Evolutionary conservation across 2,329 filamentous ascomycete species (phyloP), one percentile per base, ranked within the genome.

Genomic region (Pseudogymnoascus sp.): DNA sequence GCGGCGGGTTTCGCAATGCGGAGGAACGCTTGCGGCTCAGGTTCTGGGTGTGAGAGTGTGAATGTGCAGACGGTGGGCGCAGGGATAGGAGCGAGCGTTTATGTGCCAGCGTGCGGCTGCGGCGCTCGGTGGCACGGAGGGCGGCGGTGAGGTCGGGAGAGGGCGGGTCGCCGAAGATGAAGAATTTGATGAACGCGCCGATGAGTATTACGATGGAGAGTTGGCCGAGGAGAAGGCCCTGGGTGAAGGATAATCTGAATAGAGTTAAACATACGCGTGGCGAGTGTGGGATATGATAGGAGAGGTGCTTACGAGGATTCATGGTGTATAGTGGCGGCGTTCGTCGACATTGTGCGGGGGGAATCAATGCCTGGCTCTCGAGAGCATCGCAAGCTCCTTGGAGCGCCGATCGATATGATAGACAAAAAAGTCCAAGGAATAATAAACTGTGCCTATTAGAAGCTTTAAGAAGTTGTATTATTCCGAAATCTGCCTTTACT

Each of bases 181-280:
- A 99, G 84, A 97, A 99, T 75, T 96, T 96, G 77, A 99, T 97
- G 77, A 99, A 97, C 69, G 89, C 91, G 68, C 92, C 93, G 66
- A 99, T 86, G 40, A 99, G 82, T 23, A 97, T 79, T 12, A 96
- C 90, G 54, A 99, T 90, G 1, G 92, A 96, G 61, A 99, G 82
- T 76, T 99, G 95, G 60, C 95, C 95, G 34, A 97, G 82, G 60
- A 99, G 86, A 69, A 99, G 88, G 29, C 95, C 95, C 74, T 96
- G 91, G 0, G 91, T 96, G 75, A 97, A 97, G 37, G 91, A 95
- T 69, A 95, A 81, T 42, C 91, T 93, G 72, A 10, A 45, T 60
- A 18, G 59, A 62, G 42, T 66, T 61, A 42, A 10, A 65, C 63
- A 14, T 34, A 34, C 31, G 11, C 51, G 29, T 12, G 65, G 23